Evolutionary conservation across 352 stramenopile genomes (phyloP), one percentile per base, ranked within the genome.

Genomic region (Ophiocytium majus): DNA sequence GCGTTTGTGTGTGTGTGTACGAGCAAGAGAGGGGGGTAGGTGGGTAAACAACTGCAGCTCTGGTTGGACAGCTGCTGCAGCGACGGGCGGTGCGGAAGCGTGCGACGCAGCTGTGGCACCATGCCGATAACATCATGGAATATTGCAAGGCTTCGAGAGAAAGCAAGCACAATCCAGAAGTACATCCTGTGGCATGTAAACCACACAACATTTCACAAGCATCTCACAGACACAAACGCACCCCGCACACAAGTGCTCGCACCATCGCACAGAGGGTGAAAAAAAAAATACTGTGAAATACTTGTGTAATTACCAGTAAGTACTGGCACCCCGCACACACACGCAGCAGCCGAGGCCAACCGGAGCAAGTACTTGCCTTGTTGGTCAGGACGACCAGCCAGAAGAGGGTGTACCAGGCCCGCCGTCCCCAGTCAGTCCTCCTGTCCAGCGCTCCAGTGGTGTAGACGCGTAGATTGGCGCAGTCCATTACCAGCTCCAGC

Each of bases 351-450:
- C 14, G 43, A 57, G 43, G 71, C 32, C 9, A 80, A 57, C 43
- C 43, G 14, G 43, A 57, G 5, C 43, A 57, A 57, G 14, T 57
- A 28, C 76, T 31, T 79, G 83, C 83, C 83, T 86, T 86, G 0
- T 34, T 83, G 31, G 37, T 0, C 35, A 86, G 83, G 28, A 86
- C 83, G 17, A 83, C 0, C 19, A 23, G 50, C 83, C 83, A 86
- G 83, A 86, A 86, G 0, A 86, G 19, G 50, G 79, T 86, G 49
- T 86, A 86, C 57, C 33, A 28, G 64, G 83, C 10, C 35, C 78
- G 79, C 63, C 83, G 83, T 35, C 32, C 19, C 23, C 82, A 80
- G 34, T 75, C 50, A 14, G 43, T 5, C 5, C 43, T 57, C 43
- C 43, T 57, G 43, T 57, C 43, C 43, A 57, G 43, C 5, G 14